These are phyloP conservation scores for Psilocybe subaeruginosa DNA, from an alignment of 768 basidiomycete species.

Conservation along the genomic window DNA sequence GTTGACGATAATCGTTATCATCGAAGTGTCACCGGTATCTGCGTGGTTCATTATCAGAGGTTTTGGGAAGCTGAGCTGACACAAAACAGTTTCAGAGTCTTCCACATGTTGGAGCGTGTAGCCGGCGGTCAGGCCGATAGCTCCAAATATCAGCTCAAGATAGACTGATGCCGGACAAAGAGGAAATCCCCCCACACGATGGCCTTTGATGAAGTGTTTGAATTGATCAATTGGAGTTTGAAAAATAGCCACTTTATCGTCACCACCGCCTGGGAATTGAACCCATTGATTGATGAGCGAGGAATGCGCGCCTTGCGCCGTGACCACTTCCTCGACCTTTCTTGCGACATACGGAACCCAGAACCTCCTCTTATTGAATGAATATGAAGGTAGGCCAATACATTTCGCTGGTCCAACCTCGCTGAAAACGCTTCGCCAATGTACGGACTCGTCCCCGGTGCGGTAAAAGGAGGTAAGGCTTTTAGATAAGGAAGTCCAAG, in stretches of 20 bases:
- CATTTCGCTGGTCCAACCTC: slow-evolving; percentile 44
- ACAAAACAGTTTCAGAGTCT: slow-evolving; percentile 42
- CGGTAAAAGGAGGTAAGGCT: slow-evolving; percentile 53
- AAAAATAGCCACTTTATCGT: slow-evolving; percentile 46
- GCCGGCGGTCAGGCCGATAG: slow-evolving; percentile 39
- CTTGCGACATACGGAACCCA: slow-evolving; percentile 54
- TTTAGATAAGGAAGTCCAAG: slow-evolving; percentile 47
- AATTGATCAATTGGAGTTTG: slow-evolving; percentile 53
- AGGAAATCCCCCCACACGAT: slow-evolving; percentile 55
- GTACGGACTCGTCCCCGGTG: slow-evolving; percentile 37
- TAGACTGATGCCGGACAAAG: slow-evolving; percentile 73
- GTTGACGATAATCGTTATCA: slow-evolving; percentile 42
- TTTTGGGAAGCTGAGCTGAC: slow-evolving; percentile 48
- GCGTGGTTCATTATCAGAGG: slow-evolving; percentile 49
- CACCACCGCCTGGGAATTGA: slow-evolving; percentile 41
- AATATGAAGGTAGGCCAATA: slow-evolving; percentile 64
- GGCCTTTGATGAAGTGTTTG: slow-evolving; percentile 51
- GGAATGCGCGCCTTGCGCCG: slow-evolving; percentile 3
- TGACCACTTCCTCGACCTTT: not conserved
- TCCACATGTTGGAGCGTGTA: slow-evolving; percentile 9
- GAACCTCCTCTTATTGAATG: slow-evolving; percentile 56
- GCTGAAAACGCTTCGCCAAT: slow-evolving; percentile 59
- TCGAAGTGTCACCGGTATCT: slow-evolving; percentile 29
- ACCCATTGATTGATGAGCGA: slow-evolving; percentile 31
- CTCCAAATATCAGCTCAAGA: slow-evolving; percentile 56